Evolutionary conservation across 805 yeast species (phyloP).

Genomic region (Limtongia smithiae): DNA sequence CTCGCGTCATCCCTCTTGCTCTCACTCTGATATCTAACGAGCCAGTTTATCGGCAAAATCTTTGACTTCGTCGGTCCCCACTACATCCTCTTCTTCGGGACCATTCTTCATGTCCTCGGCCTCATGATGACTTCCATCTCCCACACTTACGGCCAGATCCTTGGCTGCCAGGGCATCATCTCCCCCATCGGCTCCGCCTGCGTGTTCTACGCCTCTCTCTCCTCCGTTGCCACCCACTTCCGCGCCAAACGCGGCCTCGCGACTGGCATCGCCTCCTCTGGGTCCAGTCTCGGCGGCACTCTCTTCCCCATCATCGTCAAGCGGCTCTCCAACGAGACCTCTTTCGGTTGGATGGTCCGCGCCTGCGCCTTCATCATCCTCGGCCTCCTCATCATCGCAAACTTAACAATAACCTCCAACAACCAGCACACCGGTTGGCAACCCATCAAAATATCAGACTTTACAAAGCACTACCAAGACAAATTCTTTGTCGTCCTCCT

Average conservation of each 20-base stretch:
- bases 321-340: constrained; percentile 28
- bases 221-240: constrained; percentile 49
- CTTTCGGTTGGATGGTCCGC: constrained; percentile 54
- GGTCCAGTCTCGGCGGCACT: constrained; percentile 52
- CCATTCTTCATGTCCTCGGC: constrained; percentile 30
- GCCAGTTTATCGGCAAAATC: constrained; percentile 32
- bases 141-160: constrained; percentile 47
- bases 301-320: constrained; percentile 46
- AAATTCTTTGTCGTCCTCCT: constrained; percentile 16
- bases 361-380: constrained; percentile 47
- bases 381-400: constrained; percentile 31
- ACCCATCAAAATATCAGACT: not conserved
- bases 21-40: not conserved
- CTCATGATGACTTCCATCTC: constrained; percentile 39
- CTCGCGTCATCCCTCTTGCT: not conserved
- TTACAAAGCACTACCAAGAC: constrained; percentile 6
- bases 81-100: constrained; percentile 27
- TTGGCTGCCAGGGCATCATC: constrained; percentile 44
- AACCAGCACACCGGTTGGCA: constrained; percentile 12
- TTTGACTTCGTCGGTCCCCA: constrained; percentile 31
- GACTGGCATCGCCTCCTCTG: constrained; percentile 47
- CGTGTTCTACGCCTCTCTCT: constrained; percentile 30
- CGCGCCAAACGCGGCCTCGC: constrained; percentile 44
- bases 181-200: constrained; percentile 15
- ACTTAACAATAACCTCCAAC: constrained; percentile 31